Base-by-base conservation (phyloP, 2,329 filamentous ascomycete species). In the Xenosphaeropsis pyriputrescens region DNA sequence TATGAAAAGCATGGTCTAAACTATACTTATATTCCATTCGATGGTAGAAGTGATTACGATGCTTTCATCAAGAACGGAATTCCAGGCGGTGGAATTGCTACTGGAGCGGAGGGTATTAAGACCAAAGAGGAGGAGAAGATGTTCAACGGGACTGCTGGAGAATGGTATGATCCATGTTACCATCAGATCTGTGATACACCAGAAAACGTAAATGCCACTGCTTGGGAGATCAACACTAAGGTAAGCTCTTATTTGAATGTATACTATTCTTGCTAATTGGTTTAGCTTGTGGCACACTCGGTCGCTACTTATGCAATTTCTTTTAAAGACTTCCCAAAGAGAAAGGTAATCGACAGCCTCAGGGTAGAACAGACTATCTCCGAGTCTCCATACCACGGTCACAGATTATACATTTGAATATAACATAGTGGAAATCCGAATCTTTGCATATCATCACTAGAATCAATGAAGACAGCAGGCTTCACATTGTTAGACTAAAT, bases 11-110 rank as follows among this genome's bases (percentile, higher is more conserved):
- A 76, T 16, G 75, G 67, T 1, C 64, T 76, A 40, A 75, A 76
- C 56, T 78, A 76, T 53, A 80, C 74, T 0, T 73, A 80, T 41
- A 82, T 82, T 18, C 70, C 74, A 2, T 89, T 91, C 46, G 79
- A 85, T 48, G 83, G 83, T 6, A 75, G 83, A 41, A 84, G 77
- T 44, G 84, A 91, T 57, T 89, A 89, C 49, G 79, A 77, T 36
- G 78, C 74, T 1, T 88, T 89, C 61, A 79, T 86, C 49, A 67
- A 72, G 29, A 67, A 72, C 39, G 78, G 78, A 3, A 85, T 88
- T 32, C 79, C 83, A 0, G 73, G 73, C 1, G 81, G 83, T 17
- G 83, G 83, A 19, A 73, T 88, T 43, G 80, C 81, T 39, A 85
- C 82, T 2, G 83, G 83, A 30, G 83, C 83, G 1, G 82, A 88